Conservation (phyloP, 139 green algal species). For the Closterium sp. region DNA sequence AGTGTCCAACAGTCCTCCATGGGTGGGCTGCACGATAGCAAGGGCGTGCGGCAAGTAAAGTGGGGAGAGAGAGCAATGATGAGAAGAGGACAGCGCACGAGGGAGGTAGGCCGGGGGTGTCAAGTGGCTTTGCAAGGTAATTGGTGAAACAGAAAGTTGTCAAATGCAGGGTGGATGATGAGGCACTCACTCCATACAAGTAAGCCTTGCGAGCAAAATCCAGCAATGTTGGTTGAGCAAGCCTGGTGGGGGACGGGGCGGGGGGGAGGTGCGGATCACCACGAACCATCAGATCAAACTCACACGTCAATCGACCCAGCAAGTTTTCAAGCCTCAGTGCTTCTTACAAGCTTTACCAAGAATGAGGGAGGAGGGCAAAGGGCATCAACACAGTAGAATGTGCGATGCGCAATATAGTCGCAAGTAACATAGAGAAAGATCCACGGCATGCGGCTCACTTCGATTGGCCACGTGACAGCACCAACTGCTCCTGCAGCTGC, state of each 20-base stretch:
- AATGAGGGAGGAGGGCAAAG: background rate
- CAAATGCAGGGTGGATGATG: background rate
- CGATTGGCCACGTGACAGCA: slow-evolving; percentile 27
- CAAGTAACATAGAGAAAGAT: background rate
- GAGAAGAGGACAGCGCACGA: background rate
- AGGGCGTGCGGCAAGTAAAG: background rate
- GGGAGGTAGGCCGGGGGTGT: background rate
- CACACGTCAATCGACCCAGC: background rate
- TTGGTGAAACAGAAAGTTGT: background rate
- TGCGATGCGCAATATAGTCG: background rate
- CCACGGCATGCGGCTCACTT: slow-evolving; percentile 10
- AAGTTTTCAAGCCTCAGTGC: background rate
- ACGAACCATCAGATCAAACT: background rate
- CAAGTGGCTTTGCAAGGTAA: background rate
- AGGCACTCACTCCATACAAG: slow-evolving; percentile 30
- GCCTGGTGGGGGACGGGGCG: background rate
- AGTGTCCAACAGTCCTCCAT: background rate
- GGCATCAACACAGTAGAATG: background rate
- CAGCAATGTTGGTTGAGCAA: slow-evolving; percentile 32
- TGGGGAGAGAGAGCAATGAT: background rate
- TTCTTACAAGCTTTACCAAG: background rate
- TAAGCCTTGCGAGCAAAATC: slow-evolving; percentile 40
- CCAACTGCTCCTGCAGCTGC: slow-evolving; percentile 33
- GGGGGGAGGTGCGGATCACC: background rate
- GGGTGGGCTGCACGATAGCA: background rate